Base-by-base conservation (phyloP, 2,329 filamentous ascomycete species). In the Daldinia eschscholtzii region DNA sequence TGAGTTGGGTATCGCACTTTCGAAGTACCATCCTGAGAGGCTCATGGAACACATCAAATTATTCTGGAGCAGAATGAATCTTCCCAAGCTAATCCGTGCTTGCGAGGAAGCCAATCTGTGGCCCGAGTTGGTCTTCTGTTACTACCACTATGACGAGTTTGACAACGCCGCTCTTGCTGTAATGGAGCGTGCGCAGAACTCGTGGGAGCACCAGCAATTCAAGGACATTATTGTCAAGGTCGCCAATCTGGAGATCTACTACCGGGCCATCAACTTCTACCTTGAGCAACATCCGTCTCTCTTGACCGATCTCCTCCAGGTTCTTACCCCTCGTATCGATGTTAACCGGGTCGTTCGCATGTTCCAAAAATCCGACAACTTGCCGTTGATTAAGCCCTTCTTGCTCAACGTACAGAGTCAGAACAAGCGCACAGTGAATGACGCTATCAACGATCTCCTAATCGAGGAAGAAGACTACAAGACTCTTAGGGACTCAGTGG, bases 401-500 rank as follows among this genome's bases (percentile, higher is more conserved):
- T 84, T 99, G 75, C 89, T 99, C 66, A 98, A 94, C 75, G 97
- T 99, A 28, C 96, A 99, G 83, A 83, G 89, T 13, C 96, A 99
- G 83, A 99, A 99, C 87, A 99, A 99, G 90, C 93, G 94, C 73
- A 93, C 93, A 58, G 96, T 99, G 78, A 99, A 99, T 82, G 94
- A 97, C 78, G 96, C 96, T 28, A 97, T 99, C 83, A 98, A 99
- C 79, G 96, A 99, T 79, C 84, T 99, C 53, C 85, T 99, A 75
- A 99, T 99, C 68, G 96, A 99, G 81, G 96, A 99, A 81, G 97
- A 99, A 79, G 97, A 99, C 80, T 95, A 99, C 88, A 98, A 99
- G 90, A 98, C 95, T 15, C 87, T 99, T 30, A 92, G 94, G 60
- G 96, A 99, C 82, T 99, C 96, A 1, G 95, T 98, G 10, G 93